Evolutionary conservation across 345 rosid genomes (phyloP).

Genomic region (Eucalyptus polybractea): DNA sequence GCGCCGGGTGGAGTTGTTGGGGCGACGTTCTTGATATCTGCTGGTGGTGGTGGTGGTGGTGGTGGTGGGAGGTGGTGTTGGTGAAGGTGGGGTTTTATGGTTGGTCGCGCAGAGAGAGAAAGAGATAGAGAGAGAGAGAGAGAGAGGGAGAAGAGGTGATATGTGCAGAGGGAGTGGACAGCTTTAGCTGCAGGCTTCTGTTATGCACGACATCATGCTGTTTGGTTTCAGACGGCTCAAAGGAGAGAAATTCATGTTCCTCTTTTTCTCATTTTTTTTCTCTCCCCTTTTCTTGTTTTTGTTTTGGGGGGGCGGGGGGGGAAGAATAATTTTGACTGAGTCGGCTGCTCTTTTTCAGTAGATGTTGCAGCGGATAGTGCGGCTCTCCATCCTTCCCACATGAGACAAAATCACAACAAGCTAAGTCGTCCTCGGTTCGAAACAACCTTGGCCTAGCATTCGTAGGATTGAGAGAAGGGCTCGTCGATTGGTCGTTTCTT

Average conservation of each 20-base stretch:
- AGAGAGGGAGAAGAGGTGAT: conserved; percentile 11
- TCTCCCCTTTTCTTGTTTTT: background rate
- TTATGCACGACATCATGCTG: conserved; percentile 18
- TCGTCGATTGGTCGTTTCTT: background rate
- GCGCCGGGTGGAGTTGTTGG: background rate
- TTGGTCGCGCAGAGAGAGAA: background rate
- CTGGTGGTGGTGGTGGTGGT: background rate
- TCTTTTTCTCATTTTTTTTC: background rate
- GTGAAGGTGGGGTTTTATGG: background rate
- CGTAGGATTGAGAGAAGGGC: background rate
- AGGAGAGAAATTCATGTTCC: background rate
- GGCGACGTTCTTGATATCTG: background rate
- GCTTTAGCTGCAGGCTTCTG: conserved; percentile 21
- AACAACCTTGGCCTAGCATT: background rate
- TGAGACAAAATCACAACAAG: background rate
- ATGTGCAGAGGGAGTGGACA: conserved; percentile 9
- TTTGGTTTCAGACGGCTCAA: conserved; percentile 28
- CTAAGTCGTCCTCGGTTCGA: background rate
- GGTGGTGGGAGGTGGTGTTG: background rate
- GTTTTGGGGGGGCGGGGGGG: background rate
- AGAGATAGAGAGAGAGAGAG: background rate
- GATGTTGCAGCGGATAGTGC: background rate
- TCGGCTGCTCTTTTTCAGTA: background rate
- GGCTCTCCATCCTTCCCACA: background rate
- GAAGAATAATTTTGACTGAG: background rate